Conservation (phyloP, 257 asterid genomes). For the Mitragyna speciosa region DNA sequence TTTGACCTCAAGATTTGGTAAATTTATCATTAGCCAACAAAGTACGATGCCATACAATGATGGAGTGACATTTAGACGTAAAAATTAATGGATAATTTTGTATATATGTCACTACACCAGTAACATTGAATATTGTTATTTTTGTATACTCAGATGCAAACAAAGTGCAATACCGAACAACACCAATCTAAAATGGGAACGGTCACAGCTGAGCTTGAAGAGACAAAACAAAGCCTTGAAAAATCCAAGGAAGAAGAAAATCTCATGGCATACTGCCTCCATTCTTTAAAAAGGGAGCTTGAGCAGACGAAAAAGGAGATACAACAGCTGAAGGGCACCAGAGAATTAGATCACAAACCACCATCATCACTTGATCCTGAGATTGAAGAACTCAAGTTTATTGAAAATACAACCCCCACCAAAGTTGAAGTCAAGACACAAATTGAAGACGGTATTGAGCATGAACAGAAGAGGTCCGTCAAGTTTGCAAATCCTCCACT, state of each 20-base stretch:
- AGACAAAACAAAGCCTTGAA: conserved; percentile 48
- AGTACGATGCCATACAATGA: too few species aligned
- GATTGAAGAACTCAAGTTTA: conserved; percentile 61
- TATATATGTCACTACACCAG: too few species aligned
- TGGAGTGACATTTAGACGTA: too few species aligned
- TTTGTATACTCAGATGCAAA: conserved; percentile 37
- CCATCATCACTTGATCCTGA: conserved; percentile 35
- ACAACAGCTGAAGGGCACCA: conserved; percentile 40
- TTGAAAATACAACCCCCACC: conserved; percentile 35
- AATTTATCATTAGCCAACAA: too few species aligned
- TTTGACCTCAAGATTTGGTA: too few species aligned
- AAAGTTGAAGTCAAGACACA: conserved; percentile 18
- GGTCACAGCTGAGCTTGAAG: conserved; percentile 48
- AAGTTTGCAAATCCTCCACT: conserved; percentile 75
- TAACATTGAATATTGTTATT: neutral
- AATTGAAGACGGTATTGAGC: conserved; percentile 10
- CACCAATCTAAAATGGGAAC: conserved; percentile 24
- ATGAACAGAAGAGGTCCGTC: conserved; percentile 66
- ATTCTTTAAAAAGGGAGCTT: conserved; percentile 56
- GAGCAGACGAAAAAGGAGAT: conserved; percentile 70
- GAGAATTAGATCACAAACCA: conserved; percentile 16
- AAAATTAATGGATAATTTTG: too few species aligned
- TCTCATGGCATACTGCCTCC: conserved; percentile 52
- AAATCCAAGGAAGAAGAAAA: conserved; percentile 60
- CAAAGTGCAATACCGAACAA: conserved; percentile 20